Evolutionary conservation across 345 rosid species (phyloP), one percentile per base, ranked within the genome.

Genomic region (Aquilaria sinensis): DNA sequence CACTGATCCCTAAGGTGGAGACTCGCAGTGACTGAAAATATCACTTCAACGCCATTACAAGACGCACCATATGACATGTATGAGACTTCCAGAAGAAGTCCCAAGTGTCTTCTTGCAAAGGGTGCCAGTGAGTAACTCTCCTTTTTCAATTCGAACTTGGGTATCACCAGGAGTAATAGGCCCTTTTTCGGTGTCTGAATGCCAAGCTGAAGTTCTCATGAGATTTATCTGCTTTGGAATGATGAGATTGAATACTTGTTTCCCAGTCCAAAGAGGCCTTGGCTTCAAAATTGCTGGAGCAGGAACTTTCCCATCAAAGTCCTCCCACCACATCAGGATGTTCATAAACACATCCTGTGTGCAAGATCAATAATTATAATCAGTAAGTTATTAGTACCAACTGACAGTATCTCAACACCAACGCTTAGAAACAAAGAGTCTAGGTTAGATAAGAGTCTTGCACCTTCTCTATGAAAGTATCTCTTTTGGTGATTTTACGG

Each of bases 271-370:
- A 49, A 90, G 82, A n/a, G 99, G 97, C 13, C 96, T 83, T 37
- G 97, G 99, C 81, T 88, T 88, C 80, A 88, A 67, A 79, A 93
- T 80, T 70, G 97, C 80, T 51, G 99, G 99, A 47, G 97, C 87
- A 37, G 99, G 97, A 76, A 93, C 79, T 80, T 93, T 90, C 73
- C 99, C 99, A 62, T 93, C 99, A 53, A 93, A 93, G 75, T 93
- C 99, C 80, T 93, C 99, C 99, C 99, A 93, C 99, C 99, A 93
- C 97, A 93, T 93, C 77, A 93, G 85, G 52, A 74, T 81, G 72
- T 93, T 93, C 99, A 93, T 93, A 66, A 93, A 93, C 23, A 93
- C 99, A 74, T 93, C 97, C 99, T 93, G 82, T 60, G 69, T 50
- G 60, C 34, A 30, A 48, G 60, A 32, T 52, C 33, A 15, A 46